These are phyloP conservation scores for Trichoderma parareesei DNA, from an alignment of 495 filamentous ascomycete species.

Conservation along the genomic window DNA sequence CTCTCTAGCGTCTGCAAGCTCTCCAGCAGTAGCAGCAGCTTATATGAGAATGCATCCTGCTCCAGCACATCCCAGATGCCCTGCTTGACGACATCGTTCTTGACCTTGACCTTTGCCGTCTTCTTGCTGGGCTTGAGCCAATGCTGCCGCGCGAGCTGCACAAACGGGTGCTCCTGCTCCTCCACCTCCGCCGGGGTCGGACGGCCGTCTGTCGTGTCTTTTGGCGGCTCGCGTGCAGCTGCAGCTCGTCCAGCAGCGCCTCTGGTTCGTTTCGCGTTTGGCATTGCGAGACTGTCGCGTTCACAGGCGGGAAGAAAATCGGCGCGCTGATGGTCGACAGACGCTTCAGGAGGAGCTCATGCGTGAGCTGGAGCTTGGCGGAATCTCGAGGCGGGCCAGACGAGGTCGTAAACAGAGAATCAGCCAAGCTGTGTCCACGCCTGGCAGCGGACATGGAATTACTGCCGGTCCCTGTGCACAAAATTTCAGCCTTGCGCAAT, in stretches of 20 bases:
- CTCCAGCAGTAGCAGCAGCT: slow-evolving; percentile 74
- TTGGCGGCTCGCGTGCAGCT: slow-evolving; percentile 18
- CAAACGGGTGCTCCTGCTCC: slow-evolving; percentile 72
- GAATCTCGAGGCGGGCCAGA: background rate
- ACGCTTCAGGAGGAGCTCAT: background rate
- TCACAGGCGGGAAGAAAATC: background rate
- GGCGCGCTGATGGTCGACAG: background rate
- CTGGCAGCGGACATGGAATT: background rate
- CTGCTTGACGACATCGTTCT: slow-evolving; percentile 74
- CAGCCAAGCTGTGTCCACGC: slow-evolving; percentile 1
- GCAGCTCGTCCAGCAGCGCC: slow-evolving; percentile 32
- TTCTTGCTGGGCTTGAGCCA: slow-evolving; percentile 67
- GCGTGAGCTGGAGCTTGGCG: background rate
- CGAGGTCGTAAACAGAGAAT: background rate
- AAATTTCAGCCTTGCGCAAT: slow-evolving; percentile 5
- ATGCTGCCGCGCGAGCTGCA: slow-evolving; percentile 70
- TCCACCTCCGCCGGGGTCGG: slow-evolving; percentile 37
- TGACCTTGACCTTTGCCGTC: slow-evolving; percentile 56
- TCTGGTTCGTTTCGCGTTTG: slow-evolving; percentile 41
- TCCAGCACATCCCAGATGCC: slow-evolving; percentile 90
- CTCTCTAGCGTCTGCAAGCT: slow-evolving; percentile 85
- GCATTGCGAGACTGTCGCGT: slow-evolving; percentile 27
- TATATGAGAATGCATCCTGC: slow-evolving; percentile 66
- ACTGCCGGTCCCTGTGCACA: background rate
- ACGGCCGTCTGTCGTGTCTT: slow-evolving; percentile 1